A percentile compares a stretch with the other conserved stretches of the same genome.
Evolutionary conservation across 805 yeast genomes (phyloP).

Genomic region (Hanseniaspora meyeri): DNA sequence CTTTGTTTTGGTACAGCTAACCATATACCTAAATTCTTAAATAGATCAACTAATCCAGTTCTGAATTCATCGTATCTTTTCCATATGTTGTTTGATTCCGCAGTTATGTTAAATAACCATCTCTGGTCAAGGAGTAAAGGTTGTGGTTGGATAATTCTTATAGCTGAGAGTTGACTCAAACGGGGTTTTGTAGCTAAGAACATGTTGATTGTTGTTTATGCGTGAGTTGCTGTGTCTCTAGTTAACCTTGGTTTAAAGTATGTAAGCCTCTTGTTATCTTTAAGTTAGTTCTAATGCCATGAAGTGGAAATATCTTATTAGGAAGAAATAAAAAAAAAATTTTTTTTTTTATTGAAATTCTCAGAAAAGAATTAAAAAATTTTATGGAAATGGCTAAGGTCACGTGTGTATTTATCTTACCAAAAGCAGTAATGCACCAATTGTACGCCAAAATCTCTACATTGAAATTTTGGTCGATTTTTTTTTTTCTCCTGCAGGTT

Average conservation of each 20-base stretch:
- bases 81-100: neutral
- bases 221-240: neutral
- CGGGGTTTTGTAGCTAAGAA: neutral
- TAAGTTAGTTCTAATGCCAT: too few species aligned
- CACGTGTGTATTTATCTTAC: neutral
- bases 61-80: neutral
- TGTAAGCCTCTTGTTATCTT: too few species aligned
- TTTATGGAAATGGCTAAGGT: neutral
- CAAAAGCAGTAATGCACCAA: neutral
- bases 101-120: neutral
- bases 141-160: neutral
- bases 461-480: neutral
- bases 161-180: neutral
- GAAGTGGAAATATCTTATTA: too few species aligned
- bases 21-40: slow-evolving; percentile 58
- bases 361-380: too few species aligned
- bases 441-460: neutral
- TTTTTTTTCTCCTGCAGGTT: neutral
- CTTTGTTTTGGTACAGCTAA: slow-evolving; percentile 92
- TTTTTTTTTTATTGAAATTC: too few species aligned
- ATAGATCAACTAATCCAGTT: slow-evolving; percentile 24
- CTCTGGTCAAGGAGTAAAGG: neutral
- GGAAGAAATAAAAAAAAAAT: too few species aligned
- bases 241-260: too few species aligned
- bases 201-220: neutral